phyloP scores from a whole-genome alignment of 2,329 filamentous ascomycete genomes.

The Aspergillus pseudonomiae region DNA sequence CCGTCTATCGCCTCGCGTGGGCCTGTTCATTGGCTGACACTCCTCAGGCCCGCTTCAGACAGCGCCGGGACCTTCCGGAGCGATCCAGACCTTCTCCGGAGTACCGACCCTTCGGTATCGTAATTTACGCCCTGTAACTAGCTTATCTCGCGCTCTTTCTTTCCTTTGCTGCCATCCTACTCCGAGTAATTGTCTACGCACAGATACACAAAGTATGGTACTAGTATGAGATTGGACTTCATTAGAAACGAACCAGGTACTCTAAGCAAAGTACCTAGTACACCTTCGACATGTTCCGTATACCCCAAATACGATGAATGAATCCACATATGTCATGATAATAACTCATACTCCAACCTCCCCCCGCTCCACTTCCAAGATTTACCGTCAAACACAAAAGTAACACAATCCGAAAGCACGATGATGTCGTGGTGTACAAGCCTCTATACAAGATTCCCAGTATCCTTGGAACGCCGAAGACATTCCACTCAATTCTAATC shows the following conservation, averaged over 20 bases:
- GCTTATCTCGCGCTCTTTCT: neutral
- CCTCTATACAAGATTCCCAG: neutral
- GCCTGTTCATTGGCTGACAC: slow-evolving; percentile 21
- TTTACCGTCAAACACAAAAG: neutral
- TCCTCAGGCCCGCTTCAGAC: slow-evolving; percentile 7
- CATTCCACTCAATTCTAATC: slow-evolving; percentile 13
- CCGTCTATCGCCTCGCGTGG: slow-evolving; percentile 19
- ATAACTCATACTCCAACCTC: neutral
- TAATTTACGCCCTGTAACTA: slow-evolving; percentile 3
- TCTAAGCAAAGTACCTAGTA: neutral
- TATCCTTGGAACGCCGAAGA: slow-evolving; percentile 2
- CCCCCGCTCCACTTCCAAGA: neutral
- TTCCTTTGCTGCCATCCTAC: neutral
- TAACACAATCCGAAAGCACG: neutral
- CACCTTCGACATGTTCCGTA: neutral
- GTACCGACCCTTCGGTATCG: slow-evolving; percentile 8
- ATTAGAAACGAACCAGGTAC: neutral
- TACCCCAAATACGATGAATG: neutral
- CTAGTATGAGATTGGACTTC: neutral
- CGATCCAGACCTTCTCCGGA: slow-evolving; percentile 3
- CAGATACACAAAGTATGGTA: neutral
- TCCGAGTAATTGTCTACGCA: neutral
- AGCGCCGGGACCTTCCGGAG: slow-evolving; percentile 23
- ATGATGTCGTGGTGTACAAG: neutral
- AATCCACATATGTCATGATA: neutral